Evolutionary conservation across 1,284 basidiomycete genomes (phyloP).

Genomic region (Cutaneotrichosporon dermatis): DNA sequence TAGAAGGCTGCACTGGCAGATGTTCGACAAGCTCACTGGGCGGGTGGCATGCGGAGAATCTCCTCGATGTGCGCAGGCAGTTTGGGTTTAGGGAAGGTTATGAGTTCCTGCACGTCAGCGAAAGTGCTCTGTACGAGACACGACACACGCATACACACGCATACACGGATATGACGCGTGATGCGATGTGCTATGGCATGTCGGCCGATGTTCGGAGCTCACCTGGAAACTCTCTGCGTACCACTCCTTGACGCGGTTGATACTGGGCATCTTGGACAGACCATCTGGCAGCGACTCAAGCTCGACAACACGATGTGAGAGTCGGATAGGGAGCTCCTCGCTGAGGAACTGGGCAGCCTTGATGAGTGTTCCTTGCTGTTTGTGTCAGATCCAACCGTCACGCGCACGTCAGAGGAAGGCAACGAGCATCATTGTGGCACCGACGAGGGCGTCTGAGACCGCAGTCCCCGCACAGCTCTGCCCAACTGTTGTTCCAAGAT

Average conservation of each 20-base stretch:
- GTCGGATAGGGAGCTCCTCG: conserved; percentile 77
- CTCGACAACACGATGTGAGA: conserved; percentile 95
- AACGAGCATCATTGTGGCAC: background rate
- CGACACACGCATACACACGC: no score
- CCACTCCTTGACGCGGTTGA: conserved; percentile 96
- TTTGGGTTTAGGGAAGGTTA: conserved; percentile 71
- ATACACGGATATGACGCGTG: no score
- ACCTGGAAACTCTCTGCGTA: conserved; percentile 98
- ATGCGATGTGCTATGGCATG: background rate
- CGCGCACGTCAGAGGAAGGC: background rate
- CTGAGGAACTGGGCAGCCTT: conserved; percentile 78
- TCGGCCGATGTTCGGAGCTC: conserved; percentile 30
- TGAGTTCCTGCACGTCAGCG: conserved; percentile 65
- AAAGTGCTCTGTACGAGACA: no score
- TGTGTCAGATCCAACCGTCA: background rate
- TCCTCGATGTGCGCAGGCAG: conserved; percentile 65
- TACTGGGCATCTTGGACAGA: conserved; percentile 85
- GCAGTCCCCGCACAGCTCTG: background rate
- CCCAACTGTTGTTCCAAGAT: background rate
- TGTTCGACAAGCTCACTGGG: conserved; percentile 43
- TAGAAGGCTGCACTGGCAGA: background rate
- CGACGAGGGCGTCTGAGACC: background rate
- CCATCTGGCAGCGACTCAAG: conserved; percentile 91
- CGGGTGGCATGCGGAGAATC: conserved; percentile 58
- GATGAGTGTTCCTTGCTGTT: conserved; percentile 69